These are phyloP conservation scores for Periconia sp. DNA, from an alignment of 2,329 filamentous ascomycete genomes.

Conservation along the genomic window DNA sequence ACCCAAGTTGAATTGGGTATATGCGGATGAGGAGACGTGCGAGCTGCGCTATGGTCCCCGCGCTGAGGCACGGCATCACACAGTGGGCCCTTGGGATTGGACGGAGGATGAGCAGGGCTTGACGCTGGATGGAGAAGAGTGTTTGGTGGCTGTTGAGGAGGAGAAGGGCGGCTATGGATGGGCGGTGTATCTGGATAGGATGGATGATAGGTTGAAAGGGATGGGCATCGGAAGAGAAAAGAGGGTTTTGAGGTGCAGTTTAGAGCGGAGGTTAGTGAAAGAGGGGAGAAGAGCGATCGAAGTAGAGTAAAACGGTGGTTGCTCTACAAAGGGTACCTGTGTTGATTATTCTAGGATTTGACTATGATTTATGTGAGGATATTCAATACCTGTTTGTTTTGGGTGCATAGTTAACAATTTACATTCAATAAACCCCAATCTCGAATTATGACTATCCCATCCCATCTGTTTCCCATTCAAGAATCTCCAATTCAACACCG, in stretches of 20 bases:
- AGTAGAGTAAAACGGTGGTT: conserved; percentile 12
- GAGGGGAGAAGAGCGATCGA: conserved; percentile 18
- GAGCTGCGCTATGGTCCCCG: conserved; percentile 67
- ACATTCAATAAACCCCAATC: too few relatives aligned
- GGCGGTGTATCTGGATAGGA: conserved; percentile 55
- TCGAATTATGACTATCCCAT: too few relatives aligned
- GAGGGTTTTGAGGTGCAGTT: conserved; percentile 47
- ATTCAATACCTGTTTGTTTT: too few relatives aligned
- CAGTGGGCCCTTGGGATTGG: conserved; percentile 82
- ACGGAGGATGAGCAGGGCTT: conserved; percentile 60
- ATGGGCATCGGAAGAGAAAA: conserved; percentile 42
- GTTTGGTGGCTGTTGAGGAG: conserved; percentile 60
- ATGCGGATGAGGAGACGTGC: conserved; percentile 61
- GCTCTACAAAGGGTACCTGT: not conserved
- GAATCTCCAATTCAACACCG: too few relatives aligned
- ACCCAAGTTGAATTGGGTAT: conserved; percentile 70
- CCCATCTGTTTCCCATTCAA: too few relatives aligned
- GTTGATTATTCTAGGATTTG: too few relatives aligned
- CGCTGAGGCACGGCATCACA: conserved; percentile 70
- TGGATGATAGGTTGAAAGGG: conserved; percentile 50
- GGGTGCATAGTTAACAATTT: too few relatives aligned
- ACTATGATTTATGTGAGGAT: too few relatives aligned
- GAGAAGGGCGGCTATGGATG: conserved; percentile 50
- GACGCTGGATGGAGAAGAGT: conserved; percentile 57
- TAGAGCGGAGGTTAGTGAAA: conserved; percentile 45